Conservation (phyloP, 495 filamentous ascomycete species). For the Aspergillus bertholletiae region DNA sequence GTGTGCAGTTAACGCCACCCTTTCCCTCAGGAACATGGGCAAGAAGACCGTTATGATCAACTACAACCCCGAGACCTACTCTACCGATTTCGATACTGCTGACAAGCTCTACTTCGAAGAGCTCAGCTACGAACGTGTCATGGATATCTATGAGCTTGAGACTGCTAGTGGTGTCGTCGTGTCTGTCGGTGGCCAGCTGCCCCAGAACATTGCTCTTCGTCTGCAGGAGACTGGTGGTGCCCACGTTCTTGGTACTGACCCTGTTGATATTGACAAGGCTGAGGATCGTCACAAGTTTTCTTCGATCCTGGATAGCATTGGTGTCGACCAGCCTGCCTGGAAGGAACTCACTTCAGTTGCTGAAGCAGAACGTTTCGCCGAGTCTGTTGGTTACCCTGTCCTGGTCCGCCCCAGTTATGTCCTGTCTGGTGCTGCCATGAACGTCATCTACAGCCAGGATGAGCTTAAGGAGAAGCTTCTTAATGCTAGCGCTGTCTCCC, state of each 20-base stretch:
- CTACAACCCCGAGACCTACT: constrained; percentile 92
- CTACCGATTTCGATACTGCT: constrained; percentile 94
- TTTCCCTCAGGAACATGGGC: constrained; percentile 81
- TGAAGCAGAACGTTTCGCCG: constrained; percentile 80
- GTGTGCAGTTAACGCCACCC: constrained; percentile 93
- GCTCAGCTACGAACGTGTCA: constrained; percentile 88
- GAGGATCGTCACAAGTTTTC: constrained; percentile 99
- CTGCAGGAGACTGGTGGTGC: constrained; percentile 79
- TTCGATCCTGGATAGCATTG: constrained; percentile 90
- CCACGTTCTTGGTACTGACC: constrained; percentile 89
- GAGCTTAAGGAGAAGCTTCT: constrained; percentile 88
- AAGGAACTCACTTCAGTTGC: constrained; percentile 92
- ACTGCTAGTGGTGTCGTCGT: constrained; percentile 85
- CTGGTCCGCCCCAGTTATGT: constrained; percentile 94
- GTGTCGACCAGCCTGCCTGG: constrained; percentile 94
- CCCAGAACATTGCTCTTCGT: constrained; percentile 95
- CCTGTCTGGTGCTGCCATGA: constrained; percentile 97
- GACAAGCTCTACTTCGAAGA: constrained; percentile 97
- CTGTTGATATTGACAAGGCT: constrained; percentile 96
- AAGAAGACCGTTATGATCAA: constrained; percentile 99
- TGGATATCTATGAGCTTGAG: constrained; percentile 95
- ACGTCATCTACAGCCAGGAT: constrained; percentile 86
- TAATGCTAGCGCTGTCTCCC: constrained; percentile 87
- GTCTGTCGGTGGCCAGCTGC: constrained; percentile 96
- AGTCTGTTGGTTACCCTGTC: constrained; percentile 88